Conservation (phyloP, 345 rosid genomes). For the Ceriops zippeliana region DNA sequence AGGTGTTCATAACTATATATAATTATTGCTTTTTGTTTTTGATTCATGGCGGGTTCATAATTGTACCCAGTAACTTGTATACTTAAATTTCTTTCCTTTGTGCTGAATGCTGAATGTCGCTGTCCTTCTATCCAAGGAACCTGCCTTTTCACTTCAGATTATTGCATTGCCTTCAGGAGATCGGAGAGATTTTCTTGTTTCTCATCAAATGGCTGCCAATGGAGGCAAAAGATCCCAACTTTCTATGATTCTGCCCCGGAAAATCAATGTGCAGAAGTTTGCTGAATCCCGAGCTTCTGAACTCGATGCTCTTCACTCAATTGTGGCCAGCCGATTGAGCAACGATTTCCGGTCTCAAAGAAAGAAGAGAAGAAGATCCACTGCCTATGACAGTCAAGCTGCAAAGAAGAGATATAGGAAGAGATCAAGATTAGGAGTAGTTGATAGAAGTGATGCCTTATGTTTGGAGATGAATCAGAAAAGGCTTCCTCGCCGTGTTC, state of each 20-base stretch:
- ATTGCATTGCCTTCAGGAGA: no score
- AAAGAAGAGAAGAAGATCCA: slow-evolving; percentile 84
- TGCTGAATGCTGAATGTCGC: no score
- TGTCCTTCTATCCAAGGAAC: no score
- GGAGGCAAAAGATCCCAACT: slow-evolving; percentile 32
- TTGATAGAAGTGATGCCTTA: slow-evolving; percentile 14
- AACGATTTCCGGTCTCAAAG: slow-evolving; percentile 58
- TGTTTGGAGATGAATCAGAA: slow-evolving; percentile 21
- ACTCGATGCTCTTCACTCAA: slow-evolving; percentile 62
- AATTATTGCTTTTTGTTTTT: no score
- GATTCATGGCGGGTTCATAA: no score
- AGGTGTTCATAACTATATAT: no score
- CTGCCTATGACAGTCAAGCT: slow-evolving; percentile 48
- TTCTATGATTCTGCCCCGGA: slow-evolving; percentile 46
- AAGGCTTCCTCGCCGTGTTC: slow-evolving; percentile 46
- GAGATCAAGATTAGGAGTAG: slow-evolving; percentile 34
- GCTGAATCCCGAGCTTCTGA: slow-evolving; percentile 65
- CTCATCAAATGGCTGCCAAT: slow-evolving; percentile 32
- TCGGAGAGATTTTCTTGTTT: no score
- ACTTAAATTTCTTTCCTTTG: no score
- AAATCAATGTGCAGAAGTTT: slow-evolving; percentile 61
- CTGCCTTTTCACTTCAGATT: no score
- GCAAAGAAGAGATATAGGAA: slow-evolving; percentile 46
- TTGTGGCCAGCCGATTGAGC: slow-evolving; percentile 45
- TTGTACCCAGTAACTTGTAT: no score